Evolutionary conservation across 192 early-diverging fungal species (phyloP), one percentile per base, ranked within the genome.

Genomic region (Funneliformis mosseae): DNA sequence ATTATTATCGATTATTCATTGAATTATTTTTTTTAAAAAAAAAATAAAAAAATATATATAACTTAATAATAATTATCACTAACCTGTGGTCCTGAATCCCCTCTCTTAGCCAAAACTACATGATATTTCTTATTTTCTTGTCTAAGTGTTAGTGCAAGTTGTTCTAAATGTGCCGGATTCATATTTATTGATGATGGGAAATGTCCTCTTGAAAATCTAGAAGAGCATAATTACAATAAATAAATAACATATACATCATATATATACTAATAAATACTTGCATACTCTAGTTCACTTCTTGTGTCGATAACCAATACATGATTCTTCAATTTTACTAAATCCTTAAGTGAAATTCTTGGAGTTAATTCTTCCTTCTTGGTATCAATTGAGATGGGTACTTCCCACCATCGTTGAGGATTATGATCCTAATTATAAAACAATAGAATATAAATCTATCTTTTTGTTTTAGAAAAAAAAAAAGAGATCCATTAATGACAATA

Each of bases 301-400:
- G 89, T 88, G 82, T 92, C 91, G 71, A 92, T 81, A 25, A 90
- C 84, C 55, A 91, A 78, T 14, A 85, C 86, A 73, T 87, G 82
- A 39, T 83, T 84, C 10, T 86, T 81, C 25, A 88, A 67, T 38
- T 80, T 83, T 0, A 83, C 68, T 33, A 89, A 82, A 80, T 92
- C 91, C 38, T 81, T 79, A 9, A 89, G 55, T 61, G 83, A 85
- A 48, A 92, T 87, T 42, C 91, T 79, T 8, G 90, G 89, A 12
- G 89, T 85, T 28, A 91, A 70, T 76, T 92, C 91, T 8, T 62
- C 42, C 39, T 89, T 87, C 73, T 87, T 85, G 5, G 66, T 64
- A 59, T 88, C 87, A 38, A 90, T 81, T 8, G 86, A 68, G 8
- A 88, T 78, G 0, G 87, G 87, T 27, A 86, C 82, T 77, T 88